Evolutionary conservation across 345 rosid species (phyloP), one percentile per base, ranked within the genome.

Genomic region (Arabis alpina): DNA sequence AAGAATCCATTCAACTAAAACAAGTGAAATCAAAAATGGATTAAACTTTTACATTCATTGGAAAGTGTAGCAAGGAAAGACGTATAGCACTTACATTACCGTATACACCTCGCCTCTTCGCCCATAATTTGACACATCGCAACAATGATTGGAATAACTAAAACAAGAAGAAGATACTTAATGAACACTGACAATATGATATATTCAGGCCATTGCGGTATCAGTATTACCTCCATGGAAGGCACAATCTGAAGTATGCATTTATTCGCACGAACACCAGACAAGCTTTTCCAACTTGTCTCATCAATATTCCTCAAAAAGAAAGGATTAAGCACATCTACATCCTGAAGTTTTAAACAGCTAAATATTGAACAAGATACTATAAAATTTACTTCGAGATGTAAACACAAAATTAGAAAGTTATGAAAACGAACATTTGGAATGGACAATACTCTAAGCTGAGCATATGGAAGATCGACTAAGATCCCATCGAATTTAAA

Each of bases 1-100:
- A 82, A 69, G 73, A 86, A 82, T 41, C 88, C 93, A 80, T 82
- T 79, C 73, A 81, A 67, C 87, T 86, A 78, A 77, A 71, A 66
- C 25, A 37, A 32, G 23, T 10, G 0, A 49, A 74, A 49, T n/a
- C 1, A 9, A 44, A 23, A 59, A 11, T 8, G 25, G 28, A 15
- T 16, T n/a, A 37, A 36, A 4, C 55, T 44, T 45, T 51, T 60
- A 5, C 72, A 50, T 58, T 64, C 37, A 8, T 42, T 25, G 55
- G 36, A 3, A 36, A 36, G 0, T 8, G 23, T 52, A 54, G 51
- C 78, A 72, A 19, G n/a, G 45, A 61, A 74, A 40, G 7, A 10
- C 19, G 55, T 23, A 16, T 41, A 54, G 36, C 52, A 78, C 88
- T 71, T 80, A 82, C 90, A 69, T 80, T 81, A 51, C 87, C 86